Base-by-base conservation (phyloP, 108 stramenopile genomes). In the Cylindrotheca fusiformis region DNA sequence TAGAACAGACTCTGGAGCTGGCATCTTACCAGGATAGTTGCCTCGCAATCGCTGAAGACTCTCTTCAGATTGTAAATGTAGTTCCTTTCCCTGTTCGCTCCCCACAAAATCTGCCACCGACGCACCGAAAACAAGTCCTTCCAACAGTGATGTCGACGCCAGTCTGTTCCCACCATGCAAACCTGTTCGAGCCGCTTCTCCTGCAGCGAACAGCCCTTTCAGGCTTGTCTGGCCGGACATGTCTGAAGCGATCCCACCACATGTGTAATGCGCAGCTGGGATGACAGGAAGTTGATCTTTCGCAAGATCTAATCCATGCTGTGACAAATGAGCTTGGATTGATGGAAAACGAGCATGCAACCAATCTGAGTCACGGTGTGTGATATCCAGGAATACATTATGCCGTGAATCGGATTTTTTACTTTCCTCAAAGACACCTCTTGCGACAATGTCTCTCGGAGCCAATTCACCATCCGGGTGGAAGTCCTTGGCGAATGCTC, bases 201-300 rank as follows among this genome's bases (percentile, higher is more conserved):
- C 96, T 0, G 94, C 95, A 0, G 90, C 91, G 55, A 83, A 95
- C 41, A 97, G 60, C 48, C 72, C 73, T 20, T 78, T 65, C 60
- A 89, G 50, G 48, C 56, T 72, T 20, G 83, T 90, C 32, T 80
- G 57, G 8, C 95, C 96, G 32, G 85, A 65, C 71, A 90, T 58
- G 60, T 96, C 92, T 3, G 93, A 94, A 5, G 79, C 65, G 1
- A 95, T 79, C 12, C 96, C 96, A 29, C 95, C 96, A 62, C 96
- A 97, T 5, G 93, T 93, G 60, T 97, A 97, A 63, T 97, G 96
- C 24, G 96, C 93, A 0, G 96, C 94, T 18, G 96, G 96, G 31
- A 79, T 91, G n/a, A 92, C 68, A 2, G 96, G 96, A 4, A 97
- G 64, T 22, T 71, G 65, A 47, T 92, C 86, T 30, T 55, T 73